Evolutionary conservation across 495 filamentous ascomycete genomes (phyloP), one percentile per base, ranked within the genome.

Genomic region (Parmelia sp.): DNA sequence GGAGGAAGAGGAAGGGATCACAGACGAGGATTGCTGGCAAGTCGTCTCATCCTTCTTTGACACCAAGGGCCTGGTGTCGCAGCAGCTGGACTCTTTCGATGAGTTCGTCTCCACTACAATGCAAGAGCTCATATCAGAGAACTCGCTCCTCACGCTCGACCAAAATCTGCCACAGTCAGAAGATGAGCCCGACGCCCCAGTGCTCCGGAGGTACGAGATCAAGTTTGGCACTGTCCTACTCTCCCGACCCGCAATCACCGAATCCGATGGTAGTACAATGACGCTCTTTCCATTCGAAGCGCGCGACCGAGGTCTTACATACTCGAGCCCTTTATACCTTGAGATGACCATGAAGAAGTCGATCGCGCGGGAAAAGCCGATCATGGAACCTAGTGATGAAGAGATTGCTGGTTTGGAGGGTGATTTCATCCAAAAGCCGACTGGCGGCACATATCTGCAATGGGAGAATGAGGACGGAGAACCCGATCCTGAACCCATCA

Each of bases 11-110:
- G 81, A 86, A 64, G 84, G 79, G 44, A 92, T 93, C 73, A 89
- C 88, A 3, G 90, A 92, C 51, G 94, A 97, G 76, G 94, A 97
- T 74, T 95, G 90, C 77, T 99, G 94, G 94, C 88, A 88, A 55
- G 95, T 97, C 71, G 96, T 99, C 72, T 89, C 88, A 35, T 88
- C 95, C 2, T 97, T 97, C 79, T 97, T 99, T 77, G 91, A 96
- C 65, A 79, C 80, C 55, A 97, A 97, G 77, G 93, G 95, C 70
- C 83, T 99, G 27, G 95, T 97, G 15, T 96, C 95, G 5, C 95
- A 97, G 74, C 94, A 99, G 78, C 83, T 97, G 64, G 92, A 97
- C 74, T 99, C 94, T 4, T 99, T 96, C 79, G 90, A 99, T 78
- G 92, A 97, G 72, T 99, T 99, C 71, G 88, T 93, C 57, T 83